phyloP scores from a whole-genome alignment of 306 rosid species.

The Malus domestica region ASM211411v1 NC_041793.1:9462501-9463000 shows the following conservation, averaged over 20 bases:
- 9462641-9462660: not conserved
- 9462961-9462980: no score
- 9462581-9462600: not conserved
- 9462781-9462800: not conserved
- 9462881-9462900: not conserved
- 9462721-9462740: no score
- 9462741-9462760: not conserved
- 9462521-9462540: not conserved
- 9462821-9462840: not conserved
- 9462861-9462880: not conserved
- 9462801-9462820: not conserved
- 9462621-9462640: not conserved
- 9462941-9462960: no score
- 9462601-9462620: not conserved
- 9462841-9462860: not conserved
- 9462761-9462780: not conserved
- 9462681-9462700: not conserved
- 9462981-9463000: no score
- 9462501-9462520: not conserved
- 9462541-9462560: not conserved
- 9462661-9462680: not conserved
- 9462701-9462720: not conserved
- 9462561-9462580: not conserved
- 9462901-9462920: no score
- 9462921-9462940: no score